These are phyloP conservation scores for Ambrosia hybrid DNA, from an alignment of 140 eudicot genomes.

Conservation along the genomic window DNA sequence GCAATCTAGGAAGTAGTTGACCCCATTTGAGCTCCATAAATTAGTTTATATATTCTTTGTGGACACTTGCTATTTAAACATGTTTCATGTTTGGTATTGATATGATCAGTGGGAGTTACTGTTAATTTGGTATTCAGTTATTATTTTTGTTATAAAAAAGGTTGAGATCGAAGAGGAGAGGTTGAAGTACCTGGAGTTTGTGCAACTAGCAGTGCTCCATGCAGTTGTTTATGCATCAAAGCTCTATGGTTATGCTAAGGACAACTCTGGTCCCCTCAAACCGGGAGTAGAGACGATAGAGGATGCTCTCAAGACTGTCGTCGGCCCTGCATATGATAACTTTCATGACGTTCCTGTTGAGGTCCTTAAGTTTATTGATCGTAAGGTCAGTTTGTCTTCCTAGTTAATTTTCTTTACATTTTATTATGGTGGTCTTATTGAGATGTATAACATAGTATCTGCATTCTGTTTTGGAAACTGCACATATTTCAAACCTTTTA, in stretches of 20 bases:
- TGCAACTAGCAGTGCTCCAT: conserved; percentile 53
- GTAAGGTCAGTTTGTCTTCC: conserved; percentile 53
- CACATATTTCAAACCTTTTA: no score
- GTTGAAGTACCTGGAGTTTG: conserved; percentile 68
- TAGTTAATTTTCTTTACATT: neutral
- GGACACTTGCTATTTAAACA: conserved; percentile 2
- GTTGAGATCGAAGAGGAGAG: conserved; percentile 47
- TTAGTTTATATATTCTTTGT: neutral
- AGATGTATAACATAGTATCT: neutral
- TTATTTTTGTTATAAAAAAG: conserved; percentile 15
- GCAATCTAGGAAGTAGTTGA: neutral
- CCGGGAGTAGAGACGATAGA: conserved; percentile 72
- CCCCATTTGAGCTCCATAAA: neutral
- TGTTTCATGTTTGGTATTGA: neutral
- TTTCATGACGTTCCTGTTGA: conserved; percentile 61
- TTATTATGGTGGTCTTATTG: neutral
- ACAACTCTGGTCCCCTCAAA: conserved; percentile 80
- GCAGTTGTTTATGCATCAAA: conserved; percentile 46
- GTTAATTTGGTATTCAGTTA: neutral
- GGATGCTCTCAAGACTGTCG: conserved; percentile 66
- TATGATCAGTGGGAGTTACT: conserved; percentile 1
- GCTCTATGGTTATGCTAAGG: conserved; percentile 68
- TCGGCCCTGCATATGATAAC: conserved; percentile 72
- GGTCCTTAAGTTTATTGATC: conserved; percentile 71
- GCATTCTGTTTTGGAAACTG: neutral